A percentile compares a stretch with the other conserved stretches of the same genome.
Conservation (phyloP, 2,329 filamentous ascomycete genomes). For the Fusarium ambrosium region DNA sequence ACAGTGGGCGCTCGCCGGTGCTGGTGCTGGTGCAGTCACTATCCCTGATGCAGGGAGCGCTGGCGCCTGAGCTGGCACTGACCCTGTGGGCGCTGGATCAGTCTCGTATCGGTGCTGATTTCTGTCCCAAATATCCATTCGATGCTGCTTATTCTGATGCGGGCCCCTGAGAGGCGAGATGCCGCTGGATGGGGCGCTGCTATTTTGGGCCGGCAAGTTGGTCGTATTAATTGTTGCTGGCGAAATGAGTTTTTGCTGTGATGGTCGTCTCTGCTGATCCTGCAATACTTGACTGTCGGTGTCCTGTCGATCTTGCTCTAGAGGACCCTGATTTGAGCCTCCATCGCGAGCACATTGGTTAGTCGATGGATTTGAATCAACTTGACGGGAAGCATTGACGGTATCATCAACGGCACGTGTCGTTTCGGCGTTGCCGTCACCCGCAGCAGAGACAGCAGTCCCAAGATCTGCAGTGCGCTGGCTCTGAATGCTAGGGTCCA, state of each 20-base stretch:
- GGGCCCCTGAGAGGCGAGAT: slow-evolving; percentile 42
- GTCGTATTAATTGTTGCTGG: slow-evolving; percentile 39
- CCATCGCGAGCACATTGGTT: slow-evolving; percentile 4
- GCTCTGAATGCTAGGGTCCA: slow-evolving; percentile 25
- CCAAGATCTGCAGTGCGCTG: slow-evolving; percentile 35
- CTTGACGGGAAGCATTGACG: slow-evolving; percentile 10
- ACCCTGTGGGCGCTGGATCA: slow-evolving; percentile 36
- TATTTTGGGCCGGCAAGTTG: slow-evolving; percentile 43
- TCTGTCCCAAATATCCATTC: slow-evolving; percentile 20
- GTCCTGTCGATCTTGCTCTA: neutral
- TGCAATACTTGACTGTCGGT: neutral
- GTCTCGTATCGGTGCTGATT: slow-evolving; percentile 42
- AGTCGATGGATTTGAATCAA: slow-evolving; percentile 14
- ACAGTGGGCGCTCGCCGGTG: slow-evolving; percentile 39
- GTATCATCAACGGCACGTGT: slow-evolving; percentile 36
- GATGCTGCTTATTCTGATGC: slow-evolving; percentile 34
- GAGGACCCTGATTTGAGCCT: slow-evolving; percentile 9
- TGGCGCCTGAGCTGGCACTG: slow-evolving; percentile 23
- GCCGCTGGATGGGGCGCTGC: slow-evolving; percentile 39
- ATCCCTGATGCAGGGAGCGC: slow-evolving; percentile 33
- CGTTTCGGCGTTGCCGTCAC: slow-evolving; percentile 31
- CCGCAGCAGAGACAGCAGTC: slow-evolving; percentile 23
- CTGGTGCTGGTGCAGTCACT: slow-evolving; percentile 35
- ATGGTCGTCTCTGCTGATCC: slow-evolving; percentile 2
- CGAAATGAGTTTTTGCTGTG: slow-evolving; percentile 37